Evolutionary conservation across 192 early-diverging fungal genomes (phyloP).

Genomic region (Entomortierella beljakovae): DNA sequence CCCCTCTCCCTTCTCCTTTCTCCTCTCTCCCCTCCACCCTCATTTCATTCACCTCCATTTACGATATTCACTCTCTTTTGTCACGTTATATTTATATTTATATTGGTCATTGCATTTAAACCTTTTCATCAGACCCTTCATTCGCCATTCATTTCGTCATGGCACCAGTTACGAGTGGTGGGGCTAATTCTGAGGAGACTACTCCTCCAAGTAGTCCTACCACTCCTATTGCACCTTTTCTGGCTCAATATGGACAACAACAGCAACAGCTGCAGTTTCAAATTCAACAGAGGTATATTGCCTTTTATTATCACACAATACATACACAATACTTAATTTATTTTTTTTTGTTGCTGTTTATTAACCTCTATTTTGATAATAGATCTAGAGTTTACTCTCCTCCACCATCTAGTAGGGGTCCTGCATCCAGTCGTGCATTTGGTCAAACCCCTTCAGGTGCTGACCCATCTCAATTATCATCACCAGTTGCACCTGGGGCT

Average conservation of each 20-base stretch:
- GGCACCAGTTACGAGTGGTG: conserved; percentile 11
- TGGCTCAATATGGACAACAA: conserved; percentile 34
- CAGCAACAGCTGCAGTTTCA: conserved; percentile 22
- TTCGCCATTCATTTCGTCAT: conserved; percentile 27
- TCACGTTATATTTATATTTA: too few relatives aligned
- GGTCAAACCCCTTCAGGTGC: conserved; percentile 3
- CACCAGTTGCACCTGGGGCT: conserved; percentile 12
- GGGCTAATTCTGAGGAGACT: conserved; percentile 9
- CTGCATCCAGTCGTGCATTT: conserved; percentile 13
- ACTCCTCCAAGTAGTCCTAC: conserved; percentile 39
- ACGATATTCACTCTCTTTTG: background rate
- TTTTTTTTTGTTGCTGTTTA: conserved; percentile 3
- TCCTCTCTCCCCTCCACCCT: too few relatives aligned
- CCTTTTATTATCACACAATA: background rate
- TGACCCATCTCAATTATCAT: conserved; percentile 12
- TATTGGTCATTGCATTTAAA: background rate
- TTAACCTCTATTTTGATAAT: background rate
- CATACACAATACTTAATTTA: background rate
- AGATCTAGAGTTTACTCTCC: conserved; percentile 23
- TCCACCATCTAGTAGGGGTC: conserved; percentile 13
- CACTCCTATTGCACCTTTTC: conserved; percentile 28
- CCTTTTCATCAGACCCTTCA: background rate
- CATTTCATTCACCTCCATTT: too few relatives aligned
- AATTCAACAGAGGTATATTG: conserved; percentile 16
- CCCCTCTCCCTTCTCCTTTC: too few relatives aligned